These are phyloP conservation scores for Globisporangium canariense DNA, from an alignment of 352 stramenopile species.

Conservation along the genomic window DNA sequence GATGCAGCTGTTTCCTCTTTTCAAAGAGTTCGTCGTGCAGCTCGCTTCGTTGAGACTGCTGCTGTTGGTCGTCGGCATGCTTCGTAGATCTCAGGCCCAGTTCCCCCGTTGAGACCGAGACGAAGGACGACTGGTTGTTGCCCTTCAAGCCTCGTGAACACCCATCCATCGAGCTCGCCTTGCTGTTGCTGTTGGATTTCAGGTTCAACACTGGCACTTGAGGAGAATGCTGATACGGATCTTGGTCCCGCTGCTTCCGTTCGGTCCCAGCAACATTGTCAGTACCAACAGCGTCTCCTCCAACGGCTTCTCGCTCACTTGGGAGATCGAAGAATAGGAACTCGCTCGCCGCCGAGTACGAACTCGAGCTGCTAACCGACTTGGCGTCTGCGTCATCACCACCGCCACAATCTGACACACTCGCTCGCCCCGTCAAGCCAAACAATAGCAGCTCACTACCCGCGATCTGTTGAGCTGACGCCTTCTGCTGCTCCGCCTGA, in stretches of 20 bases:
- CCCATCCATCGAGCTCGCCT: not conserved
- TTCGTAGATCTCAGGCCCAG: not conserved
- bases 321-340: conserved; percentile 43
- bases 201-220: not conserved
- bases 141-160: not conserved
- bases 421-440: not conserved
- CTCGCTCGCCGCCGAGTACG: conserved; percentile 36
- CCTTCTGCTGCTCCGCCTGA: not conserved
- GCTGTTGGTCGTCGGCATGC: not conserved
- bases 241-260: not conserved
- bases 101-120: not conserved
- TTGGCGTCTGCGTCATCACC: conserved; percentile 19
- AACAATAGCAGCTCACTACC: not conserved
- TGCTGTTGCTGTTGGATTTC: not conserved
- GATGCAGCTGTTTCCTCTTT: conserved; percentile 29
- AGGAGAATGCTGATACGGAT: not conserved
- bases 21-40: conserved; percentile 31
- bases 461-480: too few relatives aligned
- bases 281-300: not conserved
- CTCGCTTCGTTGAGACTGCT: not conserved
- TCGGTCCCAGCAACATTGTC: not conserved
- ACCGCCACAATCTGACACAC: conserved; percentile 6
- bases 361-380: conserved; percentile 29
- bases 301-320: not conserved
- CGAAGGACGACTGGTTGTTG: conserved; percentile 3